phyloP scores from a whole-genome alignment of 371 early-diverging fungal genomes.

The Mortierella sp. region DNA sequence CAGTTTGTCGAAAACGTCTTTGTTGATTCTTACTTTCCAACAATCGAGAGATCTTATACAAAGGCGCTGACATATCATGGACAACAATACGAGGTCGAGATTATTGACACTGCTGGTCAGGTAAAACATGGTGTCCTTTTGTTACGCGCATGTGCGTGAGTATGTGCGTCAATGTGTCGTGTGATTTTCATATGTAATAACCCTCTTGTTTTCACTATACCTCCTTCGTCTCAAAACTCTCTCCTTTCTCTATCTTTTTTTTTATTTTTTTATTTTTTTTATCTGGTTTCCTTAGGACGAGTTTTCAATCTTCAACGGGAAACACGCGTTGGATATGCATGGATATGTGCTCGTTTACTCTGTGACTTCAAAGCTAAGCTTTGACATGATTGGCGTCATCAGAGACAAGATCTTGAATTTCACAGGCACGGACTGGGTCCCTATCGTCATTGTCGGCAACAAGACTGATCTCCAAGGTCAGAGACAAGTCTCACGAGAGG shows the following conservation, averaged over 20 bases:
- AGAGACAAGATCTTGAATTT: slow-evolving; percentile 96
- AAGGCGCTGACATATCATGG: slow-evolving; percentile 87
- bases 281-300: slow-evolving; percentile 87
- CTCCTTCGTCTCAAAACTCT: not conserved
- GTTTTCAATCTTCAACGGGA: slow-evolving; percentile 91
- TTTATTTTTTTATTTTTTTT: not conserved
- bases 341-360: slow-evolving; percentile 97
- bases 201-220: not conserved
- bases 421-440: slow-evolving; percentile 92
- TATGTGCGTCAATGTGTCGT: no score
- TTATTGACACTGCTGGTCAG: slow-evolving; percentile 98
- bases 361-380: slow-evolving; percentile 85
- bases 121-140: slow-evolving; percentile 55
- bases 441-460: slow-evolving; percentile 94
- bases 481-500: slow-evolving; percentile 84
- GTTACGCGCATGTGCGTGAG: not conserved
- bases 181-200: no score
- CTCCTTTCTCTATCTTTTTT: not conserved
- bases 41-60: slow-evolving; percentile 92
- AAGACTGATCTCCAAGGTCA: slow-evolving; percentile 90
- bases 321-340: slow-evolving; percentile 92
- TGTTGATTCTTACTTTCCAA: slow-evolving; percentile 94
- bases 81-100: slow-evolving; percentile 89
- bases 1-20: slow-evolving; percentile 95
- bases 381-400: slow-evolving; percentile 91